A percentile compares a stretch with the other conserved stretches of the same genome.
Conservation (phyloP, 257 asterid species). For the Przewalskia tangutica region DNA sequence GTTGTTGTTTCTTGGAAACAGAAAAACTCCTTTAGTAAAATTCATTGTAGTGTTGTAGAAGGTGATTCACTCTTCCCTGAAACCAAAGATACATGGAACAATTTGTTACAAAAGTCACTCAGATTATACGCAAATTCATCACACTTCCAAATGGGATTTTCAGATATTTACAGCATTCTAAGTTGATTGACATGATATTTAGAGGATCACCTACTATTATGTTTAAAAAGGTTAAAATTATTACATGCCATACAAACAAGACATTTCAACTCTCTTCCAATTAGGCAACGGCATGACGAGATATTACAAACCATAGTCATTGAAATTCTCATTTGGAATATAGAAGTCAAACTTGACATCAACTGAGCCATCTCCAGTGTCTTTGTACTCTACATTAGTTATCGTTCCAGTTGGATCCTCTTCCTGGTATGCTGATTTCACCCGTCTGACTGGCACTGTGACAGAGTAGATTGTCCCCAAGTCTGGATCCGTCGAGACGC, state of each 20-base stretch:
- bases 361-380: slow-evolving; percentile 63
- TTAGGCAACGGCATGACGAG: background rate
- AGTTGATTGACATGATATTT: background rate
- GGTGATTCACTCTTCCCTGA: background rate
- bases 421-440: slow-evolving; percentile 51
- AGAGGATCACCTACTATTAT: background rate
- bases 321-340: slow-evolving; percentile 49
- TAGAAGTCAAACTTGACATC: slow-evolving; percentile 93
- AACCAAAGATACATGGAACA: background rate
- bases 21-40: background rate
- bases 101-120: background rate
- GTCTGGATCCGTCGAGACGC: slow-evolving; percentile 81
- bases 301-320: slow-evolving; percentile 18
- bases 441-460: slow-evolving; percentile 74
- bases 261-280: background rate
- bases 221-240: background rate
- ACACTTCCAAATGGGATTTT: background rate
- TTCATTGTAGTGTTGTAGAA: background rate
- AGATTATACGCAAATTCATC: background rate
- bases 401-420: slow-evolving; percentile 72
- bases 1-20: no score
- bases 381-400: slow-evolving; percentile 68
- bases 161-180: background rate
- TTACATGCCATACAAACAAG: background rate
- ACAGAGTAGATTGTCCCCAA: slow-evolving; percentile 82